Base-by-base conservation (phyloP, 768 basidiomycete genomes). In the Pleurotus citrinopileatus region DNA sequence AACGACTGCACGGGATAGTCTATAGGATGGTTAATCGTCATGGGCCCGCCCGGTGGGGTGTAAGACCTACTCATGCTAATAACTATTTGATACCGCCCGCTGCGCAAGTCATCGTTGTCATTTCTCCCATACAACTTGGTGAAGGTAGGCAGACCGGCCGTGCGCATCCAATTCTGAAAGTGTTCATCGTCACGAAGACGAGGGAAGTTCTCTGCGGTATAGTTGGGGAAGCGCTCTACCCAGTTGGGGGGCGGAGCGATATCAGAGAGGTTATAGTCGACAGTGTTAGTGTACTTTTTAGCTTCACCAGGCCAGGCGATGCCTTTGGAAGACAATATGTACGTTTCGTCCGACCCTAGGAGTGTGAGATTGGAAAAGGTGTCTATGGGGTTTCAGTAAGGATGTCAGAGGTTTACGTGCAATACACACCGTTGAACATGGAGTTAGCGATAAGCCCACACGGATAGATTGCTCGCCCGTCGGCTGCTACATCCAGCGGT, bases 141-240 rank as follows among this genome's bases (percentile, higher is more conserved):
- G 69, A 99, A 99, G 4, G 96, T 98, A 7, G 97, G 97, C 43
- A 98, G 70, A 10, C 96, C 97, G 0, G 97, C 93, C 2, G 95
- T 97, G 55, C 96, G 83, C 97, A 99, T 99, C 97, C 97, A 99
- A 66, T 96, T 95, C 71, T 98, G 96, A 76, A 99, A 98, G 62
- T 91, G 94, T 69, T 98, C 91, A 63, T 98, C 87, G 2, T 61
- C 59, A 50, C 75, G 72, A 29, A 98, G 74, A 64, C 97, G 73
- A 1, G 94, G 95, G 17, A 87, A 84, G 13, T 80, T 81, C 57
- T 69, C 69, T 1, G 71, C 65, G 3, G 83, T 84, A 62, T 97
- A 98, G 53, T 80, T 80, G 57, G 93, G 92, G 72, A 77, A 98
- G 52, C 78, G 79, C 27, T 67, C 63, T 1, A 60, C 67, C 97